phyloP scores from a whole-genome alignment of 2,329 filamentous ascomycete genomes.

The Cercospora sp. region DNA sequence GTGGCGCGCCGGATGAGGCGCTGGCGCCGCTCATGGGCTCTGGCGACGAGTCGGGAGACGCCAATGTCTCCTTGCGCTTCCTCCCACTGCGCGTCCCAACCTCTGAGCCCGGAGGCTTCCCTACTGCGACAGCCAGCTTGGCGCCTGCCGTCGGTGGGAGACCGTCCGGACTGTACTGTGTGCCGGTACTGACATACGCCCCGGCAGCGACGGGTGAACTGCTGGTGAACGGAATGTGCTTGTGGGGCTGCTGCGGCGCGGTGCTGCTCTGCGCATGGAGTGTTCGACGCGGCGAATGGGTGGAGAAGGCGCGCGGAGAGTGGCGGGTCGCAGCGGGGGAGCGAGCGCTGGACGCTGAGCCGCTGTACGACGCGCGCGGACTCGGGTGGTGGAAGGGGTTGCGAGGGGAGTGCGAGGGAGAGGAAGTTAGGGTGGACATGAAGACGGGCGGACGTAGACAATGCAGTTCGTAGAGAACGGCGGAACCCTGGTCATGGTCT shows the following conservation, averaged over 20 bases:
- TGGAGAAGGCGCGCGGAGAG: constrained; percentile 13
- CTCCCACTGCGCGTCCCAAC: constrained; percentile 18
- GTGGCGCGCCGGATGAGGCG: constrained; percentile 25
- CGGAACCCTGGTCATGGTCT: constrained; percentile 9
- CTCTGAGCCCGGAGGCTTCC: constrained; percentile 24
- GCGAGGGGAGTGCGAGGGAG: constrained; percentile 13
- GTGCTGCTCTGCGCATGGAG: constrained; percentile 25
- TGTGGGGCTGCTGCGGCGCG: constrained; percentile 20
- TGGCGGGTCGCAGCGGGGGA: constrained; percentile 14
- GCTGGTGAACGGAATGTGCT: constrained; percentile 11
- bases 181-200: constrained; percentile 50
- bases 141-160: constrained; percentile 46
- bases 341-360: constrained; percentile 6
- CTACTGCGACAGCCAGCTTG: constrained; percentile 27
- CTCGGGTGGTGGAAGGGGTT: constrained; percentile 10
- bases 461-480: constrained; percentile 7
- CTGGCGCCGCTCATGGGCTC: constrained; percentile 27
- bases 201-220: constrained; percentile 14
- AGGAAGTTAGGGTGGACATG: constrained; percentile 18
- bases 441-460: background rate
- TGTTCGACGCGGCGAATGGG: constrained; percentile 19
- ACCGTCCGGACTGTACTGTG: constrained; percentile 57
- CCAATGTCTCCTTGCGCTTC: constrained; percentile 34
- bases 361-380: constrained; percentile 15
- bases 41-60: constrained; percentile 23